phyloP scores from a whole-genome alignment of 371 early-diverging fungal species.

The Actinomucor elegans region DNA sequence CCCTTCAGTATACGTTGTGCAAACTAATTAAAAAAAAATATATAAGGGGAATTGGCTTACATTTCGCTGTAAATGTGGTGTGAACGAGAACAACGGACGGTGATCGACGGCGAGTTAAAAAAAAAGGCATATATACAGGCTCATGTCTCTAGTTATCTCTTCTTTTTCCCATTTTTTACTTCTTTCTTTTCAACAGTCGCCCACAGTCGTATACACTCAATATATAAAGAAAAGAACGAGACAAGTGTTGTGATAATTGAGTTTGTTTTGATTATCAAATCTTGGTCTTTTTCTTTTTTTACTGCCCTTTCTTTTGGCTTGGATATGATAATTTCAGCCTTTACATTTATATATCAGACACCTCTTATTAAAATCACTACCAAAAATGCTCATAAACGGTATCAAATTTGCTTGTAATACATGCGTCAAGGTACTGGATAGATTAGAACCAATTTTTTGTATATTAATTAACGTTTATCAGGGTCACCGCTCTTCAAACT shows the following conservation, averaged over 20 bases:
- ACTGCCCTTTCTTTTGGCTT: neutral
- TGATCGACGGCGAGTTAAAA: too few species aligned
- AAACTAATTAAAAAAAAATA: slow-evolving; percentile 10
- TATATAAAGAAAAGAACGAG: too few species aligned
- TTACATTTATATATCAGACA: neutral
- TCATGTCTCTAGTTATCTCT: too few species aligned
- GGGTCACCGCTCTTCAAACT: slow-evolving; percentile 55
- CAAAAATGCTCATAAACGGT: slow-evolving; percentile 26
- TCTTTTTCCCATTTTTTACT: neutral
- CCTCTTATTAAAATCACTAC: too few species aligned
- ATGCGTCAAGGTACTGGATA: slow-evolving; percentile 26
- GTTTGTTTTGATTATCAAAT: too few species aligned
- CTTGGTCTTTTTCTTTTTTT: neutral
- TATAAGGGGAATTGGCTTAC: neutral
- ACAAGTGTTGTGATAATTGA: too few species aligned
- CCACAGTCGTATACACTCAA: too few species aligned
- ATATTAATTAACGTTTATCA: slow-evolving; percentile 11
- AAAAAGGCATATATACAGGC: too few species aligned
- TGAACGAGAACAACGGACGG: too few species aligned
- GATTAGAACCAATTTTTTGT: neutral
- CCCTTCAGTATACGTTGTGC: slow-evolving; percentile 7
- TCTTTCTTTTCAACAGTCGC: neutral
- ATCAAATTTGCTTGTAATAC: slow-evolving; percentile 32
- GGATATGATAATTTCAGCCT: too few species aligned
- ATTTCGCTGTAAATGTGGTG: too few species aligned